Evolutionary conservation across 2,329 filamentous ascomycete genomes (phyloP), one percentile per base, ranked within the genome.

Genomic region (Anthostomella pinea): DNA sequence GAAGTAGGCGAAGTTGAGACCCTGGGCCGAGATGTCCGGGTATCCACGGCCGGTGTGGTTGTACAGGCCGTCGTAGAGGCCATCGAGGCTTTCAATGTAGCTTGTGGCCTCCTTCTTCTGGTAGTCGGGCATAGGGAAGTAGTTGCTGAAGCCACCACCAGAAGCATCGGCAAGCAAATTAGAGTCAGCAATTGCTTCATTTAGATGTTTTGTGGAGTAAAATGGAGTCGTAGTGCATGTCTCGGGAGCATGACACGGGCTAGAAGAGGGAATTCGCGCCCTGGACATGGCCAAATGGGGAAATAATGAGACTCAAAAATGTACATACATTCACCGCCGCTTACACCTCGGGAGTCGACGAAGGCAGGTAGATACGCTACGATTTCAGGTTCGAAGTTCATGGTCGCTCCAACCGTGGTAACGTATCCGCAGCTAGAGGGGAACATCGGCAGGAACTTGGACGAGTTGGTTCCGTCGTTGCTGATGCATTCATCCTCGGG

Each of bases 381-480:
- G n/a, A 57, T 52, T 39, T 65, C 59, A 3, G 62, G 62, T 25
- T 58, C 49, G 41, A 53, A 56, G 25, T 52, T 50, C 50, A 45
- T 54, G 29, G 52, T 63, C 6, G 43, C 59, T 27, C 56, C 63
- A 14, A 62, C 57, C 3, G 49, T 37, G 6, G 60, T 59, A 14
- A 61, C 51, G 37, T 56, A 64, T 2, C 64, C 65, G 42, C 64
- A 67, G 10, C 46, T 49, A 1, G 70, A 65, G 0, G 78, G 78
- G 63, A 81, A 82, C 13, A 58, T 58, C 1, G 77, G 69, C 3
- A 73, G 55, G 59, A 81, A 81, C 9, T 65, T 63, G 6, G 66
- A 65, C 1, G 64, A 73, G 46, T 77, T 72, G 39, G 67, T 71
- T 23, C 76, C 78, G 37, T 80, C 74, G 49, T 77, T 79, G 45